Evolutionary conservation across 768 basidiomycete genomes (phyloP), one percentile per base, ranked within the genome.

Genomic region (Boletus subparvulus): DNA sequence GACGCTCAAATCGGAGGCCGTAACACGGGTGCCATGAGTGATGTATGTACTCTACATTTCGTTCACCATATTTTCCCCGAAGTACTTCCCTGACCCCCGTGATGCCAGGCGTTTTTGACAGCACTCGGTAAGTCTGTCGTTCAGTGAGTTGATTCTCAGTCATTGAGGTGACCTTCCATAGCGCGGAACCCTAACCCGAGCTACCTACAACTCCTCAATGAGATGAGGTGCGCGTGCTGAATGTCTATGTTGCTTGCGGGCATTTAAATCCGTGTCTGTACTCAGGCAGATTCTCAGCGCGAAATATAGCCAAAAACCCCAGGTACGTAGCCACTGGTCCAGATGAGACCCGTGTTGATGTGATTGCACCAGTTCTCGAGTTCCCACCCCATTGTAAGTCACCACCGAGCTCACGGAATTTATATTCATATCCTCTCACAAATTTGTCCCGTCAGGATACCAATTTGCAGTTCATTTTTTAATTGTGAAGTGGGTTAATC

Each of bases 1-100:
- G 90, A 92, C 65, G 82, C 88, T 4, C 74, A 77, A 41, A 86
- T 90, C 66, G 75, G 78, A 12, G 88, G 87, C 4, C 71, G 78
- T 32, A 87, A 83, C 9, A 86, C 85, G 6, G 90, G 90, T 46
- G 90, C 90, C 8, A 92, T 92, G 90, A 89, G 85, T 71, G 85
- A 78, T 67, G 88, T 89, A 64, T 32, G 85, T 77, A 17, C 6
- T 21, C 14, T 24, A 28, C 13, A 21, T 16, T 33, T 41, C 42
- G 6, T 42, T 43, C 19, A 33, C 13, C 4, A 24, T 32, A 40
- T 19, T 46, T 21, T 7, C 26, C 30, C 21, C 13, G 3, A 35
- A 24, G 3, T 19, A 12, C 11, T 32, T 17, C 10, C 5, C 47
- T 47, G 47, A 55, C 17, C 24, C 12, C 13, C 9, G 17, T 47